Evolutionary conservation across 2,329 filamentous ascomycete genomes (phyloP).

Genomic region (Sclerotinia subarctica): DNA sequence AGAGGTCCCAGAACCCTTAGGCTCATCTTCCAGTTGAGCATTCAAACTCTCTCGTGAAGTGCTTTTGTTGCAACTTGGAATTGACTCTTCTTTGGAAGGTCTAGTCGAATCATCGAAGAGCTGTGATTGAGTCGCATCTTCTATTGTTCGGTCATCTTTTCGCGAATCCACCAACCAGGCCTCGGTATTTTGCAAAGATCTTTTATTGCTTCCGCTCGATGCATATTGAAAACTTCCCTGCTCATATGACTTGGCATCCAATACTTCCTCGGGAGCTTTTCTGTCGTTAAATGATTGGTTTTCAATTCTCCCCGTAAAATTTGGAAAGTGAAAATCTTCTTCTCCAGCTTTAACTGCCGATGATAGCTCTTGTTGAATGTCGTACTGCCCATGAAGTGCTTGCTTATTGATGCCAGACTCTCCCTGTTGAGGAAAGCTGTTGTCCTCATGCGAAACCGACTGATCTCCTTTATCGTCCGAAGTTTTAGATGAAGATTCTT

Average conservation of each 20-base stretch:
- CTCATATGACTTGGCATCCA: not conserved
- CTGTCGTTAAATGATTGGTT: not conserved
- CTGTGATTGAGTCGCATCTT: not conserved
- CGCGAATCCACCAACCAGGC: not conserved
- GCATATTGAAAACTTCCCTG: not conserved
- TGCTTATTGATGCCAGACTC: not conserved
- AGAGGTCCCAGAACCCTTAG: not conserved
- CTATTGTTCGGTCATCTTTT: not conserved
- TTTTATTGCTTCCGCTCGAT: too few species aligned
- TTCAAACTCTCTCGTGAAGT: not conserved
- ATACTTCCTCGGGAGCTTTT: not conserved
- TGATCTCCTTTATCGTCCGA: not conserved
- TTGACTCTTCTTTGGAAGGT: not conserved
- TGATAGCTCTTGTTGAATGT: not conserved
- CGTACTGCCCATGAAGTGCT: not conserved
- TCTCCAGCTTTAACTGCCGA: not conserved
- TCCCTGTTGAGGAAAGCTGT: not conserved
- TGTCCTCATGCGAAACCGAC: not conserved
- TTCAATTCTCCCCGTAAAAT: too few species aligned
- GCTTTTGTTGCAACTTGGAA: not conserved
- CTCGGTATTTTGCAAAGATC: not conserved
- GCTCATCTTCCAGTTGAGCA: not conserved
- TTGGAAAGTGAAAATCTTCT: not conserved
- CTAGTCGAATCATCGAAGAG: too few species aligned
- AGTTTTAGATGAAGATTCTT: not conserved